Conservation (phyloP, 1,139 yeast species). For the Hyphopichia burtonii region DNA sequence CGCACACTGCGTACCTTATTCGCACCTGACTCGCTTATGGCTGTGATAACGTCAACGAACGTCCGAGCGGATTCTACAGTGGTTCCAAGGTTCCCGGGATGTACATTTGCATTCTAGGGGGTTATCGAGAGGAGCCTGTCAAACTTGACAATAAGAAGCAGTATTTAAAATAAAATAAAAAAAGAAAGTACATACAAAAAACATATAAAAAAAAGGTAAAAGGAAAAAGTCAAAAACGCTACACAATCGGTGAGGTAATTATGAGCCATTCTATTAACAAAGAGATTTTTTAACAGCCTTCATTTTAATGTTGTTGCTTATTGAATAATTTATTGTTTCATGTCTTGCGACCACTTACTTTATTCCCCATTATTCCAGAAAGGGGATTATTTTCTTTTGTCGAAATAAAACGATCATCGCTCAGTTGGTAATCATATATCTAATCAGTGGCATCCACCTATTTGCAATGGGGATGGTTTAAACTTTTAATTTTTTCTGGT, state of each 20-base stretch:
- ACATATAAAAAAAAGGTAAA: background rate
- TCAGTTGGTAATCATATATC: background rate
- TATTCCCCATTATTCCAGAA: background rate
- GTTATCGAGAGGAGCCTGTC: no score
- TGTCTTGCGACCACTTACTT: background rate
- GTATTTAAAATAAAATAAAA: no score
- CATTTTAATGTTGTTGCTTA: background rate
- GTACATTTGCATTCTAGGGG: no score
- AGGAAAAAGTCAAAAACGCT: no score
- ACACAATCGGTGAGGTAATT: background rate
- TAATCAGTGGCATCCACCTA: background rate
- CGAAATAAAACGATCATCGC: background rate
- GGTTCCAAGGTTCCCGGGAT: no score
- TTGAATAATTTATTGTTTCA: slow-evolving; percentile 1
- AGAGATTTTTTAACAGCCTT: background rate
- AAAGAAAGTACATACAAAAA: no score
- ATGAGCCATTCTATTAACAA: background rate
- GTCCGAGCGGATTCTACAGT: no score
- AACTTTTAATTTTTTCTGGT: background rate
- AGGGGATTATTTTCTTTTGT: background rate
- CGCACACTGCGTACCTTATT: no score
- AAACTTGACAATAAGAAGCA: no score
- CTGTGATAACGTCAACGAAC: no score
- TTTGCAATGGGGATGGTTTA: background rate
- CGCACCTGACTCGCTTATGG: no score